Evolutionary conservation across 768 basidiomycete species (phyloP).

Genomic region (Mycena polygramma): DNA sequence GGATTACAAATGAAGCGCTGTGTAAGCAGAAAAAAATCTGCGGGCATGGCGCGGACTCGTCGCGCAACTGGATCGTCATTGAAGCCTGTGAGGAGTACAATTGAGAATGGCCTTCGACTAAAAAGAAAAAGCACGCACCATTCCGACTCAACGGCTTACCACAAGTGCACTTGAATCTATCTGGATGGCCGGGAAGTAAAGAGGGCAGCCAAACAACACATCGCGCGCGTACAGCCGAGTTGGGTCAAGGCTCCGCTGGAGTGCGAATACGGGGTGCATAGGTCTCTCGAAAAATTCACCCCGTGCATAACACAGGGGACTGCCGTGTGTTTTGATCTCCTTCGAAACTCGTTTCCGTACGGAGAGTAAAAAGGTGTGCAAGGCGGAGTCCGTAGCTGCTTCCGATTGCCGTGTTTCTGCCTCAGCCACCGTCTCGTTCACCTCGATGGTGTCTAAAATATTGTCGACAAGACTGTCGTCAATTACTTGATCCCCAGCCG

Average conservation of each 20-base stretch:
- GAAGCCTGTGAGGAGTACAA: conserved; percentile 22
- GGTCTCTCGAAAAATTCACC: conserved; percentile 14
- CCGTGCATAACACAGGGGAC: conserved; percentile 5
- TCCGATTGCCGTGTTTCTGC: neutral
- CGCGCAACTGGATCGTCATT: conserved; percentile 33
- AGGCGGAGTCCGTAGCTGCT: neutral
- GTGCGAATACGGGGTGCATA: conserved; percentile 11
- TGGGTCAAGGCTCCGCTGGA: neutral
- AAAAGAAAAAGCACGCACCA: conserved; percentile 1
- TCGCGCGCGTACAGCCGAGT: neutral
- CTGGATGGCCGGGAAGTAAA: conserved; percentile 22
- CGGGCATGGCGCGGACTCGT: conserved; percentile 23
- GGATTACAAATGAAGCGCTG: conserved; percentile 31
- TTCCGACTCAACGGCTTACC: conserved; percentile 17
- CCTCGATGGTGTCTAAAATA: neutral
- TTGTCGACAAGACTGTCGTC: conserved; percentile 23
- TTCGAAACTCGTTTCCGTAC: neutral
- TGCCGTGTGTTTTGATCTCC: conserved; percentile 1
- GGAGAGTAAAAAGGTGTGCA: neutral
- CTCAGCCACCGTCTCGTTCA: neutral
- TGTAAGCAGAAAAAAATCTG: conserved; percentile 34
- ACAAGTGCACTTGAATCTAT: conserved; percentile 30
- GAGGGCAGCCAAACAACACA: conserved; percentile 11
- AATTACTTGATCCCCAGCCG: neutral
- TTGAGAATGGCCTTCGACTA: neutral